A percentile compares a stretch with the other conserved stretches of the same genome.
phyloP scores from a whole-genome alignment of 1,139 yeast species.

The Geotrichum candidum region DNA sequence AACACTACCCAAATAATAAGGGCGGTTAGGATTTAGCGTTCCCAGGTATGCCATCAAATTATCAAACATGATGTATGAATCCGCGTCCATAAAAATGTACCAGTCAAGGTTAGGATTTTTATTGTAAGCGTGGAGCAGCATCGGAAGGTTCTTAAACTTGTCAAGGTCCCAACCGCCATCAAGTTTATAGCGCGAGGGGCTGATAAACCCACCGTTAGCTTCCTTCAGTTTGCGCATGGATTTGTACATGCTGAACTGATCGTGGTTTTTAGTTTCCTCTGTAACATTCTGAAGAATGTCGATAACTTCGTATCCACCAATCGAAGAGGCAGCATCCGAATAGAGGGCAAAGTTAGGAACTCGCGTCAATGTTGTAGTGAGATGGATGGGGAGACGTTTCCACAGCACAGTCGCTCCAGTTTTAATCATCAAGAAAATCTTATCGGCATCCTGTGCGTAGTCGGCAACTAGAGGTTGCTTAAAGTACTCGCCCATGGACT shows the following conservation, averaged over 20 bases:
- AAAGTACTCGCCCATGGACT: conserved; percentile 17
- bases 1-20: conserved; percentile 32
- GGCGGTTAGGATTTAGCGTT: conserved; percentile 25
- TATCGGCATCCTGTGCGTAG: conserved; percentile 25
- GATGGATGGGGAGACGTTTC: conserved; percentile 36
- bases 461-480: conserved; percentile 26
- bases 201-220: conserved; percentile 1
- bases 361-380: conserved; percentile 33
- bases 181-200: conserved; percentile 18
- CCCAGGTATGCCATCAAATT: conserved; percentile 27
- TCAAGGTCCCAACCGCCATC: conserved; percentile 35
- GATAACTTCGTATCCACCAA: conserved; percentile 34
- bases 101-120: conserved; percentile 32
- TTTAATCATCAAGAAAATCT: conserved; percentile 34
- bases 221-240: conserved; percentile 25
- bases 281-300: conserved; percentile 32
- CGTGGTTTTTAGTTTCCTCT: conserved; percentile 21
- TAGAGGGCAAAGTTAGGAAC: conserved; percentile 35
- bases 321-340: conserved; percentile 31
- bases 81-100: conserved; percentile 38
- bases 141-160: conserved; percentile 37
- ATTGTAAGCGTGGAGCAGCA: conserved; percentile 35
- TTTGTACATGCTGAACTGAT: conserved; percentile 30
- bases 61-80: conserved; percentile 32
- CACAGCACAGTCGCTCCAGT: conserved; percentile 36